Evolutionary conservation across 1,139 yeast genomes (phyloP).

Genomic region (Candida tropicalis): DNA sequence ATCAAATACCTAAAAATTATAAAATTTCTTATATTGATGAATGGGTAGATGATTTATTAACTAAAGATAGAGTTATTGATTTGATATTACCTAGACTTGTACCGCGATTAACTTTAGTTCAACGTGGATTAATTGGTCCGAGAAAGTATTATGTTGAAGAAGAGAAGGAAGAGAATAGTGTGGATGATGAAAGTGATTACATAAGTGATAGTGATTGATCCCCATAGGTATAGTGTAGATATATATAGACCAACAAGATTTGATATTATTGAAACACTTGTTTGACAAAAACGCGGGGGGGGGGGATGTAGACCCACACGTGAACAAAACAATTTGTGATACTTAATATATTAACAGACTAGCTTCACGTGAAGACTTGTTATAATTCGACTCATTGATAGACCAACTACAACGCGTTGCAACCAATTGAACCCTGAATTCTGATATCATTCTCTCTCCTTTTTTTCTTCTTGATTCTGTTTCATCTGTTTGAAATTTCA

Average conservation of each 20-base stretch:
- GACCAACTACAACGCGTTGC: no score
- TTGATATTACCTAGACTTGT: constrained; percentile 61
- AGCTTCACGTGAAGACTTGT: no score
- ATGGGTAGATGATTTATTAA: constrained; percentile 56
- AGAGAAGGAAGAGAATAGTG: constrained; percentile 10
- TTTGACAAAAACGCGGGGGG: no score
- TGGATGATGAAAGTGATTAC: constrained; percentile 16
- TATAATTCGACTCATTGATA: no score
- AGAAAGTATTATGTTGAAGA: constrained; percentile 34
- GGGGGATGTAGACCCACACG: no score
- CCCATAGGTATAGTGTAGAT: no score
- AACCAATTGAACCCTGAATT: no score
- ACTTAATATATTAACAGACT: no score
- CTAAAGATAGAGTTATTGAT: constrained; percentile 55
- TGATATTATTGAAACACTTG: neutral
- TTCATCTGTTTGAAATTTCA: no score
- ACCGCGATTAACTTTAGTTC: constrained; percentile 40
- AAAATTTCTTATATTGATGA: constrained; percentile 57
- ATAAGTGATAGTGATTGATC: constrained; percentile 32
- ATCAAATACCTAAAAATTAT: constrained; percentile 29
- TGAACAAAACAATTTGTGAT: no score
- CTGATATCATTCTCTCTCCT: no score
- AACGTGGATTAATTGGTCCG: constrained; percentile 39
- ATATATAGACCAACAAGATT: neutral
- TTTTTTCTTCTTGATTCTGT: no score